Evolutionary conservation across 495 filamentous ascomycete genomes (phyloP).

Genomic region (Podospora conica): DNA sequence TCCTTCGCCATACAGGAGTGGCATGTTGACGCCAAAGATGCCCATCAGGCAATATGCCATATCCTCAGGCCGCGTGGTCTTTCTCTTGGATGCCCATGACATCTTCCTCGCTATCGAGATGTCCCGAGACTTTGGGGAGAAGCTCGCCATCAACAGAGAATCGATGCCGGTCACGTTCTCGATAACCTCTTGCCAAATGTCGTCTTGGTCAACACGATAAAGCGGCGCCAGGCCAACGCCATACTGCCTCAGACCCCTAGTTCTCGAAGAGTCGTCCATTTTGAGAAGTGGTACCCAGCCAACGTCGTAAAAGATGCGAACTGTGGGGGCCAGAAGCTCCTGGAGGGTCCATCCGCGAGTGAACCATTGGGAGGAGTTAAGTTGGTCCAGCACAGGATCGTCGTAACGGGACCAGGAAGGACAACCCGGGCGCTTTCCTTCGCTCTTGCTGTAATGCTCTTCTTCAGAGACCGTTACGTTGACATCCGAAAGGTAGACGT

Average conservation of each 20-base stretch:
- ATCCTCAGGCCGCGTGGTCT: not conserved
- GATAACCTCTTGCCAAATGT: not conserved
- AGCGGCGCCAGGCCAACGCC: not conserved
- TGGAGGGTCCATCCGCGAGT: not conserved
- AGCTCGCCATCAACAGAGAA: not conserved
- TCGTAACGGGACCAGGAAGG: not conserved
- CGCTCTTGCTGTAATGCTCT: not conserved
- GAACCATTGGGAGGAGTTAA: not conserved
- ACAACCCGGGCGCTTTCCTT: too few species aligned
- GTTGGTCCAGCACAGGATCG: not conserved
- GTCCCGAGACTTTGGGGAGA: not conserved
- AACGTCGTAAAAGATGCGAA: not conserved
- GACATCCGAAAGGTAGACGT: not conserved
- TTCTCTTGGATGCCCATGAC: not conserved
- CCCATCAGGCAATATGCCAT: not conserved
- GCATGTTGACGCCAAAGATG: not conserved
- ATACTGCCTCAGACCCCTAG: not conserved
- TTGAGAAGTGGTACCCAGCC: not conserved
- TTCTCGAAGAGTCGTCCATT: not conserved
- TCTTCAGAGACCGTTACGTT: constrained; percentile 20
- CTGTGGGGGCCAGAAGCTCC: not conserved
- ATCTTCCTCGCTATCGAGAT: not conserved
- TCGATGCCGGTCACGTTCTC: not conserved
- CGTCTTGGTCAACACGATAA: not conserved
- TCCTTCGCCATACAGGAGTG: not conserved